phyloP scores from a whole-genome alignment of 2,329 filamentous ascomycete genomes.

The Alternaria ethzedia region DNA sequence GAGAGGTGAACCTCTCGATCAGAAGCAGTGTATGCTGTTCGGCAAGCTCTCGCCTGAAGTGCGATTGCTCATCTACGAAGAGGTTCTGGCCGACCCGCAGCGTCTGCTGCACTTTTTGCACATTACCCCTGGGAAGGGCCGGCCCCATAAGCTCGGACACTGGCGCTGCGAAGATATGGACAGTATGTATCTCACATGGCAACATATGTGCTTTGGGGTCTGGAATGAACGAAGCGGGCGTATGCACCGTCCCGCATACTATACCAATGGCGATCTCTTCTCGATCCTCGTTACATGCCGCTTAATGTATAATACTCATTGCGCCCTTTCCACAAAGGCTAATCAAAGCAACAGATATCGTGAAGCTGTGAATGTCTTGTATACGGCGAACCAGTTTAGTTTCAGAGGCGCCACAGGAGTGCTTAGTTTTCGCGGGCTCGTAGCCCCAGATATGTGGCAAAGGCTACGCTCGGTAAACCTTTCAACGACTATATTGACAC shows the following conservation, averaged over 20 bases:
- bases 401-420: constrained; percentile 13
- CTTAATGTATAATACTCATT: too few species aligned
- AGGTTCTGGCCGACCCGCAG: background rate
- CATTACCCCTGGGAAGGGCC: background rate
- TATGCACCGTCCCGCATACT: too few species aligned
- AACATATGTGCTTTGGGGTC: too few species aligned
- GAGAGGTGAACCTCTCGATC: background rate
- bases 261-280: too few species aligned
- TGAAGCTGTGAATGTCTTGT: constrained; percentile 14
- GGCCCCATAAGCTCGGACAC: background rate
- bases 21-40: background rate
- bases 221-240: too few species aligned
- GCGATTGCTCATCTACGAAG: background rate
- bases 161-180: background rate
- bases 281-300: too few species aligned
- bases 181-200: too few species aligned
- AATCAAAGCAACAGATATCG: constrained; percentile 1
- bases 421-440: background rate
- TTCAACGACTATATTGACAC: constrained; percentile 4
- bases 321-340: too few species aligned
- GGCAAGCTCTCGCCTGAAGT: background rate
- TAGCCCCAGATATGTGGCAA: constrained; percentile 7
- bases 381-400: constrained; percentile 12
- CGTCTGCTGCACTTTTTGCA: background rate
- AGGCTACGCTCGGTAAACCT: constrained; percentile 9